Conservation (phyloP, 345 rosid genomes). For the Litchi chinensis region DNA sequence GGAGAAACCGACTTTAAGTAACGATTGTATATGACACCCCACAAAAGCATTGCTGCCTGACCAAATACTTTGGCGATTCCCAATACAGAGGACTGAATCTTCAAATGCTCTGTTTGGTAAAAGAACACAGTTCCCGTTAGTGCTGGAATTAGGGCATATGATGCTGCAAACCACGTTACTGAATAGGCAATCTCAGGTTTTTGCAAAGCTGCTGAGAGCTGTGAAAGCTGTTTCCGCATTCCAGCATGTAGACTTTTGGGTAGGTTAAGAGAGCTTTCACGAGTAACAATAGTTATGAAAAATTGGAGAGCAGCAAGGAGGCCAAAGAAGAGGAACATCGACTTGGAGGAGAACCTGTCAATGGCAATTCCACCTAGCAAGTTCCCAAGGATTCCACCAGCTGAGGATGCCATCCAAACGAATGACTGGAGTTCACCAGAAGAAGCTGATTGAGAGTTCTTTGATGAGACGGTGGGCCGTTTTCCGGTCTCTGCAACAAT, state of each 20-base stretch:
- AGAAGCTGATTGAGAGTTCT: constrained; percentile 41
- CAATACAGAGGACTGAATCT: constrained; percentile 55
- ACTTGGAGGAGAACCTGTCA: constrained; percentile 44
- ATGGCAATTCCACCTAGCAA: constrained; percentile 74
- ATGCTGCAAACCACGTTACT: constrained; percentile 74
- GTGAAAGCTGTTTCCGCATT: constrained; percentile 59
- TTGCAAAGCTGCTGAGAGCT: constrained; percentile 53
- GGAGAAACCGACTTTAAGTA: constrained; percentile 60
- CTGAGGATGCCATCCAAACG: constrained; percentile 79
- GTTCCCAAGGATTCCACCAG: constrained; percentile 89
- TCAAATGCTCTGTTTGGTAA: constrained; percentile 73
- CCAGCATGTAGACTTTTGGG: constrained; percentile 51
- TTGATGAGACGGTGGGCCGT: constrained; percentile 31
- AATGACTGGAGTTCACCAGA: constrained; percentile 77
- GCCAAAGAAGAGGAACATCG: constrained; percentile 63
- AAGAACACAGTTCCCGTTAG: constrained; percentile 93
- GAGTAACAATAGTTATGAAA: constrained; percentile 51
- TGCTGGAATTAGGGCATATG: constrained; percentile 72
- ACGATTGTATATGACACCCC: constrained; percentile 68
- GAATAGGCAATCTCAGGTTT: constrained; percentile 70
- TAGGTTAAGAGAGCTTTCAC: constrained; percentile 67
- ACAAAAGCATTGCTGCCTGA: constrained; percentile 74
- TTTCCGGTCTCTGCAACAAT: constrained; percentile 80
- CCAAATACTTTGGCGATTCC: constrained; percentile 91
- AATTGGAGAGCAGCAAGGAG: constrained; percentile 56